A percentile compares a stretch with the other conserved stretches of the same genome.
These are phyloP conservation scores for Macroventuria anomochaeta DNA, from an alignment of 2,329 filamentous ascomycete species.

Conservation along the genomic window DNA sequence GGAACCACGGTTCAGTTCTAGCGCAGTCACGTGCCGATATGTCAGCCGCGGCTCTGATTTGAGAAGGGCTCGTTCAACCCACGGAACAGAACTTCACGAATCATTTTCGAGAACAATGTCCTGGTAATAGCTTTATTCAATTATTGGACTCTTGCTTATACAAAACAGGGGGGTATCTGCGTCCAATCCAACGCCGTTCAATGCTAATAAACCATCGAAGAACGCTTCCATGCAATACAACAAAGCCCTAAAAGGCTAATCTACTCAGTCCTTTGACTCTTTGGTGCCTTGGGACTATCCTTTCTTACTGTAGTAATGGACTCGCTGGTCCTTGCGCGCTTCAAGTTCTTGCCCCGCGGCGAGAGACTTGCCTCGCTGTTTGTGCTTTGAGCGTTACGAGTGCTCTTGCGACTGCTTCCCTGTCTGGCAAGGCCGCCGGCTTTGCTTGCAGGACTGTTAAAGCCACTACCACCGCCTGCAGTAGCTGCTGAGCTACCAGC, in stretches of 20 bases:
- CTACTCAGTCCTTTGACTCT: conserved; percentile 11
- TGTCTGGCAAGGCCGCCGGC: neutral
- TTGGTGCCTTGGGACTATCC: conserved; percentile 2
- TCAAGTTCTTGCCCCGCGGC: conserved; percentile 16
- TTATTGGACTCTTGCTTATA: neutral
- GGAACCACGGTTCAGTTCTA: neutral
- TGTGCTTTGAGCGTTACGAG: neutral
- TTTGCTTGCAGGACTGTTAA: conserved; percentile 47
- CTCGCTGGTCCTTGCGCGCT: conserved; percentile 22
- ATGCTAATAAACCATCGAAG: neutral
- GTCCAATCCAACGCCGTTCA: neutral
- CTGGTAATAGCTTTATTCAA: neutral
- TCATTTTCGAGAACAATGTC: too few species aligned
- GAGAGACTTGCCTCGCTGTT: conserved; percentile 7
- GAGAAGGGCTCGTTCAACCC: too few species aligned
- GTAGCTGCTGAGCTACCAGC: conserved; percentile 58
- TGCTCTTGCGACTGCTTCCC: neutral
- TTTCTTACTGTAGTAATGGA: neutral
- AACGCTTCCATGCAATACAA: neutral
- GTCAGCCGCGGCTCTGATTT: neutral
- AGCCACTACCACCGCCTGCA: conserved; percentile 57
- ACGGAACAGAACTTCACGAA: too few species aligned
- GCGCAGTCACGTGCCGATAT: neutral
- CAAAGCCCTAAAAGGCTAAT: neutral
- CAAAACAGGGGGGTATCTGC: conserved; percentile 5